Conservation (phyloP, 1,139 yeast species). For the Magnusiomyces paraingens region DNA sequence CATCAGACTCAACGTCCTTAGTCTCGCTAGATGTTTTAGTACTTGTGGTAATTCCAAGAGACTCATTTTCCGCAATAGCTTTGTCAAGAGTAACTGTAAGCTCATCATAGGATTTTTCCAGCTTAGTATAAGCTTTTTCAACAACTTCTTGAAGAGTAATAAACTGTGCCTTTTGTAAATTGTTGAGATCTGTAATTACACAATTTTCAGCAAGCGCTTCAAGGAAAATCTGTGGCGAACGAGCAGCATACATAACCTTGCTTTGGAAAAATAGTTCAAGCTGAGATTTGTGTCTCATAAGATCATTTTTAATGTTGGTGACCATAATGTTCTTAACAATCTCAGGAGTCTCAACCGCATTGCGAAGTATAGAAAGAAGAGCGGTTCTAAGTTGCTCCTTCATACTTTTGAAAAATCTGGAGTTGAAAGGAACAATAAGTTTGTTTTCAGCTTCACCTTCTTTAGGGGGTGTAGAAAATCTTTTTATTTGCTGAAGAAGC, state of each 20-base stretch:
- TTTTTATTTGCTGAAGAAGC: conserved; percentile 29
- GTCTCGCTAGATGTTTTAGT: conserved; percentile 7
- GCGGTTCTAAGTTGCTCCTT: conserved; percentile 30
- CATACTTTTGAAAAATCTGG: not conserved
- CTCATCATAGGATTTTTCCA: not conserved
- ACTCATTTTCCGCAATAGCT: not conserved
- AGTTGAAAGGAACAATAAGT: not conserved
- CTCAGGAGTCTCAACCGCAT: conserved; percentile 59
- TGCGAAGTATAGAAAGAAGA: conserved; percentile 46
- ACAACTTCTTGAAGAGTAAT: not conserved
- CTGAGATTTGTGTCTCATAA: not conserved
- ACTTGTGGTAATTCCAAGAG: not conserved
- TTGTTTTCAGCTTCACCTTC: not conserved
- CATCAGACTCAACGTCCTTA: conserved; percentile 14
- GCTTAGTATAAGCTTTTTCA: not conserved
- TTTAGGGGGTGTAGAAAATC: conserved; percentile 25
- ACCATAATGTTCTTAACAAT: conserved; percentile 45
- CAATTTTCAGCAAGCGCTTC: conserved; percentile 43
- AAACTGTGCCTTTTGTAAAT: conserved; percentile 13
- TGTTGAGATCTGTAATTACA: conserved; percentile 25
- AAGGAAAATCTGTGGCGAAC: conserved; percentile 52
- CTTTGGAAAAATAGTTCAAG: not conserved
- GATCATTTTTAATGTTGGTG: conserved; percentile 21
- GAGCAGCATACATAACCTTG: conserved; percentile 38
- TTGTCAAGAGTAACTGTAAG: not conserved